A percentile compares a stretch with the other conserved stretches of the same genome.
Conservation (phyloP, 1,284 basidiomycete genomes). For the Melanopsichium pennsylvanicum region DNA sequence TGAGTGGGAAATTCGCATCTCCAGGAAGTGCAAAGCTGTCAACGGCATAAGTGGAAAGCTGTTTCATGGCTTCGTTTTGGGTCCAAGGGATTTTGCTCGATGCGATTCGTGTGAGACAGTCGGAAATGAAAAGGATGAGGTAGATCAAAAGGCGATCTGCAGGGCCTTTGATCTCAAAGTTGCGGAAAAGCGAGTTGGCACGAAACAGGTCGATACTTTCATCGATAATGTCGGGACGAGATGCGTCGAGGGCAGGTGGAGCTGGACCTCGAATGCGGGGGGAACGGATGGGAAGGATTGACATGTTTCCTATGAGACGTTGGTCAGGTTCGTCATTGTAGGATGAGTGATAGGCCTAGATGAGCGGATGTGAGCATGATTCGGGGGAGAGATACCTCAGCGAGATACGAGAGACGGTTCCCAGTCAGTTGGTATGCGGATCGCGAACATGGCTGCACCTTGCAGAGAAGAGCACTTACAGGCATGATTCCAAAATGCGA, state of each 20-base stretch:
- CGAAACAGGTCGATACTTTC: constrained; percentile 97
- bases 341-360: constrained; percentile 82
- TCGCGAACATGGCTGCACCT: too few relatives aligned
- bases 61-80: constrained; percentile 82
- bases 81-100: constrained; percentile 55
- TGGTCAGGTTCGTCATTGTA: constrained; percentile 87
- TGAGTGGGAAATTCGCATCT: constrained; percentile 92
- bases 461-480: constrained; percentile 1
- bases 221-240: constrained; percentile 87
- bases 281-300: constrained; percentile 88
- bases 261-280: constrained; percentile 91
- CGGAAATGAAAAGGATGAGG: constrained; percentile 96
- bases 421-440: too few relatives aligned
- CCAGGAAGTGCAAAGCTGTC: constrained; percentile 94
- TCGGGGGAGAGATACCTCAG: too few relatives aligned
- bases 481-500: too few relatives aligned
- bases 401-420: too few relatives aligned
- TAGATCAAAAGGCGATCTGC: constrained; percentile 96
- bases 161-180: constrained; percentile 98
- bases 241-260: constrained; percentile 77
- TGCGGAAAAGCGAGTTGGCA: constrained; percentile 98
- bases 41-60: constrained; percentile 83
- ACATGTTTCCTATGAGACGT: constrained; percentile 86
- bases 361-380: too few relatives aligned
- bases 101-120: constrained; percentile 77